These are phyloP conservation scores for Oropetium thomaeum DNA, from an alignment of 176 grass and related monocot species.

Conservation along the genomic window DNA sequence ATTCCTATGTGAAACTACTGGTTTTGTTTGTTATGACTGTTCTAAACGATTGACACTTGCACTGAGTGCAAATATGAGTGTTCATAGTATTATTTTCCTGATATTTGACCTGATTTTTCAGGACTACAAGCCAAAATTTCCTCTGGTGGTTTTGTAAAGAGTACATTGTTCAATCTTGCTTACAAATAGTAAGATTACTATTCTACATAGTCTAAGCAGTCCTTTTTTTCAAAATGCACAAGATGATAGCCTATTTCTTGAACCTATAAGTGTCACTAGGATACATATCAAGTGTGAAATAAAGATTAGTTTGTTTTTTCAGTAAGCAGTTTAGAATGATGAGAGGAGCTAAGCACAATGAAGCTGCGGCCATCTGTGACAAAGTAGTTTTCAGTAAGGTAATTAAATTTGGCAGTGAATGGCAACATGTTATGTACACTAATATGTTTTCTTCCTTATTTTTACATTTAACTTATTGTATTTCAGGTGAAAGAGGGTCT, in stretches of 20 bases:
- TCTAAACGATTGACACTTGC: not conserved
- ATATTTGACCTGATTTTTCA: constrained; percentile 33
- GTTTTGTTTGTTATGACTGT: constrained; percentile 17
- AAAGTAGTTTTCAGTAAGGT: constrained; percentile 96
- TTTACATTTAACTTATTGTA: constrained; percentile 10
- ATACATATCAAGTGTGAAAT: constrained; percentile 22
- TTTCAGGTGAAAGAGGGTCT: constrained; percentile 82
- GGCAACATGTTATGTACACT: constrained; percentile 10
- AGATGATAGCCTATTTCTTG: constrained; percentile 9
- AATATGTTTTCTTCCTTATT: not conserved
- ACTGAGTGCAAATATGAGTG: not conserved
- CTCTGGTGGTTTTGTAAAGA: constrained; percentile 74
- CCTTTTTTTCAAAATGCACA: not conserved
- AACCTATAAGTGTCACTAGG: constrained; percentile 4
- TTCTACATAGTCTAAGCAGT: not conserved
- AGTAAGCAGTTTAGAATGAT: constrained; percentile 93
- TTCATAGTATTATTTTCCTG: constrained; percentile 13
- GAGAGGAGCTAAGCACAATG: constrained; percentile 77
- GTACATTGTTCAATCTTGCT: constrained; percentile 79
- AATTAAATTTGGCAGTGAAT: constrained; percentile 13
- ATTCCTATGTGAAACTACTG: not conserved
- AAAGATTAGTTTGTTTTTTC: constrained; percentile 26
- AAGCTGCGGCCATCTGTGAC: constrained; percentile 75
- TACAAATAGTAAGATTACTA: constrained; percentile 77
- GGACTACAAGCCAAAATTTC: constrained; percentile 83